Base-by-base conservation (phyloP, 768 basidiomycete species). In the Lentinula aciculospora region DNA sequence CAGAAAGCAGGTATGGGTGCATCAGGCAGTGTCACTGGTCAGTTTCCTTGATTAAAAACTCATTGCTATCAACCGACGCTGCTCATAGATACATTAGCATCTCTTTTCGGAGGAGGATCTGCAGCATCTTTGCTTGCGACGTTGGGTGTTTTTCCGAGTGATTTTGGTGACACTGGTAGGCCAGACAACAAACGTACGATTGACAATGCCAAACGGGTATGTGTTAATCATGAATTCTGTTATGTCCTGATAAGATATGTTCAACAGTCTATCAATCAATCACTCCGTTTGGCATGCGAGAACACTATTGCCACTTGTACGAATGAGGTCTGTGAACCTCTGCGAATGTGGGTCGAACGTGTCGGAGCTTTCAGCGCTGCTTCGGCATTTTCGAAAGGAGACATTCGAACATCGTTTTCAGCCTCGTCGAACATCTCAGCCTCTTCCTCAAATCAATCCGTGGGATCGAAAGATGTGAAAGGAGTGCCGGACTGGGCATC, bases 11-110 rank as follows among this genome's bases (percentile, higher is more conserved):
- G 29, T 25, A 17, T 37, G 61, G 82, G 85, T 85, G 62, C 49
- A 19, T 37, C 78, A 84, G 0, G 64, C 85, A 53, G 79, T 84
- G 32, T 77, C 75, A 6, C 80, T 88, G 75, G 66, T 88, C n/a
- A 81, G 74, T 61, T 80, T 83, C 15, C 15, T 36, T 36, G n/a
- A 36, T 19, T 19, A 4, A 9, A 12, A 8, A 15, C 7, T 9
- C n/a, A 15, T 6, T 27, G 15, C 12, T 31, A 36, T 29, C 17
- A 29, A 48, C 40, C 3, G 27, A 76, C 77, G 42, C 78, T 83
- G 44, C 70, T 65, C 12, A 62, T 64, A 61, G 61, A 36, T 58
- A 64, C 64, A 53, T 34, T 57, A 23, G 40, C 56, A 9, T 57
- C 55, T 23, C 27, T 56, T 32, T 44, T 56, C 23, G 55, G 55